Percentiles rank a stretch among this genome's conserved stretches.
Conservation (phyloP, 2,329 filamentous ascomycete genomes). For the Aureobasidium sp. region DNA sequence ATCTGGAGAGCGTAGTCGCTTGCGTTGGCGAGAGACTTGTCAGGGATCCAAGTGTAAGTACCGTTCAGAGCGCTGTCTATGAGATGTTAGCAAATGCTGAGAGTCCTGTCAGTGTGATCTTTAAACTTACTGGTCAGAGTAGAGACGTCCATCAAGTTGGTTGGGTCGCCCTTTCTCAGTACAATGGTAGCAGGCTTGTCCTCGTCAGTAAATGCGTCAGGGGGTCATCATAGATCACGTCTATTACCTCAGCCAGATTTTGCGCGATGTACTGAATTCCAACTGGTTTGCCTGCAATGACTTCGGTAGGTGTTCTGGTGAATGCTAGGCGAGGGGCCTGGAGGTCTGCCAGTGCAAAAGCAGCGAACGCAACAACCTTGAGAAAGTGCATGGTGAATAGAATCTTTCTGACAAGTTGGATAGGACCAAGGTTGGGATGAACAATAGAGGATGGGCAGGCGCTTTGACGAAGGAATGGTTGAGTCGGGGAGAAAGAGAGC, state of each 20-base stretch:
- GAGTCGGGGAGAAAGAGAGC: background rate
- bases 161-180: slow-evolving; percentile 44
- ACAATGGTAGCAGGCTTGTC: slow-evolving; percentile 45
- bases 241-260: slow-evolving; percentile 15
- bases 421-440: background rate
- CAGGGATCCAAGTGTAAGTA: slow-evolving; percentile 44
- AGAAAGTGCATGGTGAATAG: slow-evolving; percentile 27
- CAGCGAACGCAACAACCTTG: slow-evolving; percentile 38
- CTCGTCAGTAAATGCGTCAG: slow-evolving; percentile 17
- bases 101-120: background rate
- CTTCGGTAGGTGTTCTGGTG: slow-evolving; percentile 40
- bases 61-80: slow-evolving; percentile 36
- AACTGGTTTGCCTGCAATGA: slow-evolving; percentile 41
- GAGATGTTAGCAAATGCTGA: background rate
- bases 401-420: background rate
- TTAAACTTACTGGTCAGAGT: slow-evolving; percentile 38
- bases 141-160: slow-evolving; percentile 41
- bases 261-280: slow-evolving; percentile 24
- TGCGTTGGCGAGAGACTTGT: slow-evolving; percentile 32
- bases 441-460: background rate
- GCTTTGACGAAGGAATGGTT: too few species aligned
- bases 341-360: slow-evolving; percentile 32
- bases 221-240: background rate
- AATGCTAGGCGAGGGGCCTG: slow-evolving; percentile 38
- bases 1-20: slow-evolving; percentile 52